phyloP scores from a whole-genome alignment of 345 rosid genomes.

The Ricinus communis region DNA sequence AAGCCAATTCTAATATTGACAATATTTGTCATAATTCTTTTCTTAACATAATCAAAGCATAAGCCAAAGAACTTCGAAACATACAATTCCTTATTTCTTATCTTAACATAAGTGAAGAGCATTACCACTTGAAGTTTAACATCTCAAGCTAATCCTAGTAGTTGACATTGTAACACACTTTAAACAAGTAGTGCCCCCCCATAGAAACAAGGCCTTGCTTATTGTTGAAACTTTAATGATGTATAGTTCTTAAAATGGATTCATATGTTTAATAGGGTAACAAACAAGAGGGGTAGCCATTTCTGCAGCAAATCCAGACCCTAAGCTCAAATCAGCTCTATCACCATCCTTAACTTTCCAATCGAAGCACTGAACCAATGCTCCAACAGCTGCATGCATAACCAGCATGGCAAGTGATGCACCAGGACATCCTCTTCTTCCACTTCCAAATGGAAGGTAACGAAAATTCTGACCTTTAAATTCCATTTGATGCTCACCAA shows the following conservation, averaged over 20 bases:
- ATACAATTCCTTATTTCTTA: too few species aligned
- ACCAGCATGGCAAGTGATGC: conserved; percentile 56
- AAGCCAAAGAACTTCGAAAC: too few species aligned
- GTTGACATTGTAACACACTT: too few species aligned
- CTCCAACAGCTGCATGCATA: conserved; percentile 41
- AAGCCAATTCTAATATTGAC: too few species aligned
- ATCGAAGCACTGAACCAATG: conserved; percentile 43
- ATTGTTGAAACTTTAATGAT: too few species aligned
- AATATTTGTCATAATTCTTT: too few species aligned
- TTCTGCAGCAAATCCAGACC: conserved; percentile 41
- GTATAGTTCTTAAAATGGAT: background rate
- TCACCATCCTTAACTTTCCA: conserved; percentile 33
- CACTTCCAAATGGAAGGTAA: conserved; percentile 61
- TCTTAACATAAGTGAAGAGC: too few species aligned
- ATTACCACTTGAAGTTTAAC: too few species aligned
- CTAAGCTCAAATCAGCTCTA: conserved; percentile 31
- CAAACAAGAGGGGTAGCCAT: conserved; percentile 41
- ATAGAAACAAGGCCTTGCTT: too few species aligned
- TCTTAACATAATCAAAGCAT: too few species aligned
- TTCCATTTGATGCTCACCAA: conserved; percentile 56
- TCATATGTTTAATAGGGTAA: conserved; percentile 22
- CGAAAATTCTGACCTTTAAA: conserved; percentile 58
- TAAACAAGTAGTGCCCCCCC: too few species aligned
- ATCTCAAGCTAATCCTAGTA: too few species aligned
- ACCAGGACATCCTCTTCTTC: conserved; percentile 57